Conservation (phyloP, 306 rosid species). For the Fagus crenata region DNA sequence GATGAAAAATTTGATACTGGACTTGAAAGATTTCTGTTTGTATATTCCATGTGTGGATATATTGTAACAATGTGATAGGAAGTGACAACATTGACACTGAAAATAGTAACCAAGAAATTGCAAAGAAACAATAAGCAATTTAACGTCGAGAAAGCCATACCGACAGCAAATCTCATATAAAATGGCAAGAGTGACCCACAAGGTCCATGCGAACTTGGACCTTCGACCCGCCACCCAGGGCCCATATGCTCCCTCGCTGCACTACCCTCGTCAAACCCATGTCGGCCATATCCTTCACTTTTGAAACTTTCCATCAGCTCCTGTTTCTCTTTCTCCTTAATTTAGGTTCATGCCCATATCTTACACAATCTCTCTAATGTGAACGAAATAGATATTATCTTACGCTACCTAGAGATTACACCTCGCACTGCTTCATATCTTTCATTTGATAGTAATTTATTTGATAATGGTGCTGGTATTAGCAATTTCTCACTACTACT, state of each 20-base stretch:
- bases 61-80: too few relatives aligned
- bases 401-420: constrained; percentile 27
- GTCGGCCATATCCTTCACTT: constrained; percentile 56
- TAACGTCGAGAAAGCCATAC: constrained; percentile 32
- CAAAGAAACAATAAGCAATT: constrained; percentile 19
- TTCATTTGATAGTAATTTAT: background rate
- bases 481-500: constrained; percentile 10
- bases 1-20: too few relatives aligned
- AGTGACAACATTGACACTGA: background rate
- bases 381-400: constrained; percentile 5
- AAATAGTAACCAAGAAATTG: background rate
- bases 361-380: constrained; percentile 16
- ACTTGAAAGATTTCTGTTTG: too few relatives aligned
- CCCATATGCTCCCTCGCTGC: constrained; percentile 53
- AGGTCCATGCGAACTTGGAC: constrained; percentile 36
- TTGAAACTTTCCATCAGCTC: constrained; percentile 16
- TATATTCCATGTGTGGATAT: too few relatives aligned
- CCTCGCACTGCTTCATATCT: constrained; percentile 24
- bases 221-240: constrained; percentile 39
- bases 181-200: constrained; percentile 62
- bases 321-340: constrained; percentile 26
- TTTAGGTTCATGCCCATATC: constrained; percentile 15
- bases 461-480: constrained; percentile 8
- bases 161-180: constrained; percentile 63
- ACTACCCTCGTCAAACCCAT: constrained; percentile 28